phyloP scores from a whole-genome alignment of 257 asterid genomes.

The Paraleonurus japonicus region DNA sequence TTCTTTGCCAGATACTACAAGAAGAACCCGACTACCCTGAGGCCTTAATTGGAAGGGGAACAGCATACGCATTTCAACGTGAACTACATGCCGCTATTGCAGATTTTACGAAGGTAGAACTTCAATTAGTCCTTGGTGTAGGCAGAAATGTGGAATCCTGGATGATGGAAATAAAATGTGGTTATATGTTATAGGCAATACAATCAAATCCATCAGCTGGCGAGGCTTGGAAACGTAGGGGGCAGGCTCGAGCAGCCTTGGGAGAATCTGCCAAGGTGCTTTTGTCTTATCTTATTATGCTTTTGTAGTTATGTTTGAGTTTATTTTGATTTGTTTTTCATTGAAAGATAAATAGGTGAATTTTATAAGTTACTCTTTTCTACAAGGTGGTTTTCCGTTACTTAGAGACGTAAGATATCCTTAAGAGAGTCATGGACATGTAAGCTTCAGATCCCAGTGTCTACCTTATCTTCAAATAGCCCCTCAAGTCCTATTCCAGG shows the following conservation, averaged over 20 bases:
- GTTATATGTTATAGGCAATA: constrained; percentile 65
- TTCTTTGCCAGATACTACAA: constrained; percentile 62
- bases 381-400: neutral
- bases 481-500: neutral
- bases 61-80: constrained; percentile 95
- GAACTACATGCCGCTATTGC: constrained; percentile 94
- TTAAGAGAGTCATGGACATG: neutral
- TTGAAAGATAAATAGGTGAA: constrained; percentile 2
- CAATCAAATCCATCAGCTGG: constrained; percentile 90
- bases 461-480: constrained; percentile 3
- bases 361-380: constrained; percentile 16
- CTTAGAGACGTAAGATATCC: neutral
- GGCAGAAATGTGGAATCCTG: constrained; percentile 9
- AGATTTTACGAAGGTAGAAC: constrained; percentile 85
- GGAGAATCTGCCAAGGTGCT: constrained; percentile 93
- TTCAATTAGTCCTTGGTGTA: constrained; percentile 17
- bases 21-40: constrained; percentile 94
- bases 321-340: neutral
- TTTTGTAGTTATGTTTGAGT: neutral
- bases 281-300: constrained; percentile 16
- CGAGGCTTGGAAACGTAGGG: constrained; percentile 99
- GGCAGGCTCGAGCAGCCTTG: constrained; percentile 98
- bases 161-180: constrained; percentile 30
- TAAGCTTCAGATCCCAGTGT: constrained; percentile 18
- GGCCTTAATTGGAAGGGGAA: constrained; percentile 98